Percentiles rank a stretch among this genome's conserved stretches.
Evolutionary conservation across 2,329 filamentous ascomycete genomes (phyloP).

Genomic region (Xylogone sp.): DNA sequence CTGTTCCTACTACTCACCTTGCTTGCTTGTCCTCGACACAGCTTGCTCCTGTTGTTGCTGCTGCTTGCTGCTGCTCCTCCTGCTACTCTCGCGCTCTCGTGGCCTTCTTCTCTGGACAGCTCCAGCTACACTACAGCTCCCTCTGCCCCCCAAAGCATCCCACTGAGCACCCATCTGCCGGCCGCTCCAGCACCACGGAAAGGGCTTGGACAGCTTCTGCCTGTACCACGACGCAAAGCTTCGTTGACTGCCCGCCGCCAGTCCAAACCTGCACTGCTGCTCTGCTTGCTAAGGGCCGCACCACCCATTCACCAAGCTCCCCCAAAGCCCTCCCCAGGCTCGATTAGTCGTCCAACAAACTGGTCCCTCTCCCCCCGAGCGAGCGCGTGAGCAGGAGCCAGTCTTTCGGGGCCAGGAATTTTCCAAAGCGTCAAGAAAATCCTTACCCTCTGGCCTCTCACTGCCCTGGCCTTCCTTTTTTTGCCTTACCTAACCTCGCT

Average conservation of each 20-base stretch:
- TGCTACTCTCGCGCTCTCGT: too few species aligned
- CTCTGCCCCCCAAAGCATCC: not conserved
- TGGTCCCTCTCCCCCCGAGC: constrained; percentile 25
- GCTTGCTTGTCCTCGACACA: not conserved
- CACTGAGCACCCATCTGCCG: not conserved
- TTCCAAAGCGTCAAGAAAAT: not conserved
- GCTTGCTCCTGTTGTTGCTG: too few species aligned
- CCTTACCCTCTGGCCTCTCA: too few species aligned
- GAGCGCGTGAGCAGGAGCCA: constrained; percentile 30
- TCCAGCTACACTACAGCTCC: not conserved
- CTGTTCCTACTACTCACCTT: not conserved
- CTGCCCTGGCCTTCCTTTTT: too few species aligned
- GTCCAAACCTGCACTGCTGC: not conserved
- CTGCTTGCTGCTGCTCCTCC: not conserved
- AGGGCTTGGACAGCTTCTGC: too few species aligned
- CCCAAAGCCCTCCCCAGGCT: not conserved
- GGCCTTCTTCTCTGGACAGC: too few species aligned
- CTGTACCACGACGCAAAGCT: too few species aligned
- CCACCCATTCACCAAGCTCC: not conserved
- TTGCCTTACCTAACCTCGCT: constrained; percentile 17
- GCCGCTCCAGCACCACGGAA: not conserved
- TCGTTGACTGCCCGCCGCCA: not conserved
- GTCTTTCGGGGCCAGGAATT: constrained; percentile 26
- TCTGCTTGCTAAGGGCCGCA: not conserved
- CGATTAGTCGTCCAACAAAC: constrained; percentile 19